Conservation (phyloP, 164 flowering plant genomes). For the Liriodendron chinense region DNA sequence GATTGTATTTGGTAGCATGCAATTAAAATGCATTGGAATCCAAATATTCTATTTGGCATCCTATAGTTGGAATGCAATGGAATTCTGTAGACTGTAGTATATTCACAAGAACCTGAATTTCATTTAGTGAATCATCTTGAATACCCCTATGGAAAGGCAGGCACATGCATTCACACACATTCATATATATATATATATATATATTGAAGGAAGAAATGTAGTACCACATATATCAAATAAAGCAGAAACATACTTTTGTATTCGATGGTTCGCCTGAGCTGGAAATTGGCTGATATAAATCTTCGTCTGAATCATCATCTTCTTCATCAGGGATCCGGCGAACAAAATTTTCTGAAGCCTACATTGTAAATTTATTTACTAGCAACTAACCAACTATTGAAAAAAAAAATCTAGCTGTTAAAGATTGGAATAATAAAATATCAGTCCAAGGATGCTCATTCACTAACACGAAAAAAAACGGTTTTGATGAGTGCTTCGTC, state of each 20-base stretch:
- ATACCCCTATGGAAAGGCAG: too few species aligned
- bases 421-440: conserved; percentile 1
- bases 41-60: too few species aligned
- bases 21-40: too few species aligned
- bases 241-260: conserved; percentile 33
- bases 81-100: too few species aligned
- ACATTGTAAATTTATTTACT: conserved; percentile 7
- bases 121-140: too few species aligned
- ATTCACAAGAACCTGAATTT: too few species aligned
- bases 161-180: too few species aligned
- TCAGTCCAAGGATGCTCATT: not conserved
- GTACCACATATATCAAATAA: not conserved
- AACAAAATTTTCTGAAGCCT: conserved; percentile 44
- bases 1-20: too few species aligned
- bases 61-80: too few species aligned
- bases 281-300: conserved; percentile 17
- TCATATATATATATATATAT: too few species aligned
- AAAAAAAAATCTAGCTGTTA: not conserved
- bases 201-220: not conserved
- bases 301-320: conserved; percentile 49
- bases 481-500: conserved; percentile 85
- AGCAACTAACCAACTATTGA: not conserved
- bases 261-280: conserved; percentile 22
- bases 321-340: conserved; percentile 54
- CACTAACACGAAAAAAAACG: conserved; percentile 51